Evolutionary conservation across 176 grass and related monocot genomes (phyloP).

Genomic region (Dendrocalamus sinicus): DNA sequence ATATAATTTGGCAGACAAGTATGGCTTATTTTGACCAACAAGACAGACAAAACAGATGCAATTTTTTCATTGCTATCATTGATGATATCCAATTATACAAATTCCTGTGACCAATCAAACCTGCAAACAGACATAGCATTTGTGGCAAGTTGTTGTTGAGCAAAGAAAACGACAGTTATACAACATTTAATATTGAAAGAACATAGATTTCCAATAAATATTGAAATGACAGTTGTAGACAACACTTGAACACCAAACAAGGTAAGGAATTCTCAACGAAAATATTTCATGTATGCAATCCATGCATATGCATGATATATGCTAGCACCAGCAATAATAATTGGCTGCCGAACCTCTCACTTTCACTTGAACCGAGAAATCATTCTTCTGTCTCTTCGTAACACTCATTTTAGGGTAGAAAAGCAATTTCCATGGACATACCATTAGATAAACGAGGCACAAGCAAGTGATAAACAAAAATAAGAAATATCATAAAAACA

Average conservation of each 20-base stretch:
- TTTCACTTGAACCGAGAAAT: neutral
- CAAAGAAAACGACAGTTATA: constrained; percentile 9
- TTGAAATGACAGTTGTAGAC: neutral
- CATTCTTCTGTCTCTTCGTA: neutral
- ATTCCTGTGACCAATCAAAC: neutral
- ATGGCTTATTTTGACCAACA: neutral
- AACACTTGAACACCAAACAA: neutral
- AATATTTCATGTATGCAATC: neutral
- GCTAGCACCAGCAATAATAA: neutral
- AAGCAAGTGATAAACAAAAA: constrained; percentile 7
- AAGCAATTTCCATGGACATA: neutral
- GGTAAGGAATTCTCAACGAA: neutral
- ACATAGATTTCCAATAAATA: neutral
- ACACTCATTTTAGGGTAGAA: neutral
- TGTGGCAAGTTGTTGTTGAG: neutral
- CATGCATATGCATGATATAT: neutral
- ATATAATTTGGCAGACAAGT: neutral
- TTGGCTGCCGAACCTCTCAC: neutral
- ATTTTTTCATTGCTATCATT: neutral
- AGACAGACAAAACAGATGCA: neutral
- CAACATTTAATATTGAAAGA: neutral
- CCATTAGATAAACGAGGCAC: neutral
- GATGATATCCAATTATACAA: neutral
- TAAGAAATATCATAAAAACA: neutral
- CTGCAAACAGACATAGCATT: neutral